phyloP scores from a whole-genome alignment of 202 grass and related monocot species.

The Musa balbisiana region DNA sequence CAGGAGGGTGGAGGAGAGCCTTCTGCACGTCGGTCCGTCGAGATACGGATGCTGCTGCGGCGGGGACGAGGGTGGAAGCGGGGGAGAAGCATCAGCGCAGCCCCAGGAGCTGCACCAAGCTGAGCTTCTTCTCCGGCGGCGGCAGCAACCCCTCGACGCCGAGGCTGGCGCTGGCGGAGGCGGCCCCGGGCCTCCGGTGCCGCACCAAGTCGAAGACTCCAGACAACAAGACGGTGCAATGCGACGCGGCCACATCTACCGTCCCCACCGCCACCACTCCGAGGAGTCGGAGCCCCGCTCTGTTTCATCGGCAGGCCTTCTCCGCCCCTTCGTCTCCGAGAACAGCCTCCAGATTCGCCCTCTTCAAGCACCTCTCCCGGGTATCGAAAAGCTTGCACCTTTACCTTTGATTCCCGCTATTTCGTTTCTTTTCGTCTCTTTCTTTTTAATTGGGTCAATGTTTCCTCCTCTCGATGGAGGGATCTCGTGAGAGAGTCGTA shows the following conservation, averaged over 20 bases:
- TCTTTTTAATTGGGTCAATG: neutral
- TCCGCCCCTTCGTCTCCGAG: slow-evolving; percentile 75
- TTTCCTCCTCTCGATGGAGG: neutral
- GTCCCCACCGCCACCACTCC: neutral
- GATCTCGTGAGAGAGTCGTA: neutral
- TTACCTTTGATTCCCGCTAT: no score
- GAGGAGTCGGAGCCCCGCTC: slow-evolving; percentile 21
- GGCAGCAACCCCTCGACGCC: slow-evolving; percentile 11
- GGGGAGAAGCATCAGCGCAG: slow-evolving; percentile 27
- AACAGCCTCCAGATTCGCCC: slow-evolving; percentile 77
- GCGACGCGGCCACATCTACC: neutral
- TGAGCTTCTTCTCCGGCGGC: slow-evolving; percentile 60
- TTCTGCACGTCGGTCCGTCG: neutral
- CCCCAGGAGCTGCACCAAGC: slow-evolving; percentile 40
- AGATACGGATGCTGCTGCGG: slow-evolving; percentile 15
- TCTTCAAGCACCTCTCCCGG: slow-evolving; percentile 79
- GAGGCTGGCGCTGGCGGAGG: slow-evolving; percentile 24
- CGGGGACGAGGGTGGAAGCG: neutral
- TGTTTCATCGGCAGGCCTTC: slow-evolving; percentile 40
- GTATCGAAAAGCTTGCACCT: neutral
- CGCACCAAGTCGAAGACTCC: slow-evolving; percentile 45
- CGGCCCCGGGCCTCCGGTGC: slow-evolving; percentile 32
- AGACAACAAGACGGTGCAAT: neutral
- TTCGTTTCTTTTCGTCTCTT: neutral
- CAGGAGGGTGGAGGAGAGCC: slow-evolving; percentile 19